phyloP scores from a whole-genome alignment of 75 land plant species.

The Chamaecyparis obtusa region DNA sequence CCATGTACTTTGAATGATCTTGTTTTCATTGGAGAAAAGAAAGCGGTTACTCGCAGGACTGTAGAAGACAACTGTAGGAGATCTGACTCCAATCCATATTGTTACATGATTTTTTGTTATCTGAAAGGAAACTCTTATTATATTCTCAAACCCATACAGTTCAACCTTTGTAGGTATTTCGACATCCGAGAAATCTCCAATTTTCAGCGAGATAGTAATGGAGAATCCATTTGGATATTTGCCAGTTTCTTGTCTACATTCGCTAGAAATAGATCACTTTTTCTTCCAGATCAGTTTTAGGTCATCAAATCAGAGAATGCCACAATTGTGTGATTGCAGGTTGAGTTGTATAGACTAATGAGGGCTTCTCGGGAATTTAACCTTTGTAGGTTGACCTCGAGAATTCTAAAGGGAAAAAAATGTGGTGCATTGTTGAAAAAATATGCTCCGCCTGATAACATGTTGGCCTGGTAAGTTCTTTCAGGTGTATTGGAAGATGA shows the following conservation, averaged over 20 bases:
- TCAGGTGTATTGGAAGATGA: slow-evolving; percentile 20
- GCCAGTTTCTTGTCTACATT: background rate
- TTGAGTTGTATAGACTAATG: slow-evolving; percentile 31
- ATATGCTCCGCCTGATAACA: slow-evolving; percentile 13
- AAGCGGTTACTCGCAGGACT: no score
- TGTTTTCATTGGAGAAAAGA: no score
- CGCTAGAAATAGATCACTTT: background rate
- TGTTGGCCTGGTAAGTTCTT: slow-evolving; percentile 24
- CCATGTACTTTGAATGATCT: no score
- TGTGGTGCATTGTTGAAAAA: slow-evolving; percentile 12
- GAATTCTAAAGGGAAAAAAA: slow-evolving; percentile 29
- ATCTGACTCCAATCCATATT: no score
- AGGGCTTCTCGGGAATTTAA: slow-evolving; percentile 17
- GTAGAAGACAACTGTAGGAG: no score
- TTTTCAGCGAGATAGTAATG: background rate
- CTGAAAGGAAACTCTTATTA: no score
- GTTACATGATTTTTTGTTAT: no score
- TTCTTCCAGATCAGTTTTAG: background rate
- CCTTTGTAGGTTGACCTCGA: slow-evolving; percentile 34
- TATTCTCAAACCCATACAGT: no score
- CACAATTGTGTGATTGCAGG: slow-evolving; percentile 28
- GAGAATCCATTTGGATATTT: background rate
- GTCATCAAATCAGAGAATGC: background rate
- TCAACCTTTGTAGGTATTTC: no score
- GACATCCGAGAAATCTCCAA: no score